A percentile compares a stretch with the other conserved stretches of the same genome.
These are phyloP conservation scores for Albugo candida DNA, from an alignment of 352 stramenopile genomes.

Conservation along the genomic window DNA sequence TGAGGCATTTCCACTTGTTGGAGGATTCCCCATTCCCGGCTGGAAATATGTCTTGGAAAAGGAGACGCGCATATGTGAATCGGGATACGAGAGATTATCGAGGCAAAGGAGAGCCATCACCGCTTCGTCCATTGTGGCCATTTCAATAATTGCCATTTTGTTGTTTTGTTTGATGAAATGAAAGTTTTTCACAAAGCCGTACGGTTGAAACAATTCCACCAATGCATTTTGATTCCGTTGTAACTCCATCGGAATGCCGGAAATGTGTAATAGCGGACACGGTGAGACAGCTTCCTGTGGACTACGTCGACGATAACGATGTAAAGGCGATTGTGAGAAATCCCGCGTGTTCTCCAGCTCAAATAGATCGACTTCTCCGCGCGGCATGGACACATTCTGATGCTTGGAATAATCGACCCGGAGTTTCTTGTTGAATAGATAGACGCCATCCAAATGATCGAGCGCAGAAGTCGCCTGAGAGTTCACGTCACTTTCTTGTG, in stretches of 20 bases:
- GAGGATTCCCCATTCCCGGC: not conserved
- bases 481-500: not conserved
- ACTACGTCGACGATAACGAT: conserved; percentile 53
- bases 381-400: conserved; percentile 58
- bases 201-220: conserved; percentile 40
- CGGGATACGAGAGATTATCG: conserved; percentile 50
- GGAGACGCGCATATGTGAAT: conserved; percentile 59
- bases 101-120: conserved; percentile 43
- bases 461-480: conserved; percentile 44
- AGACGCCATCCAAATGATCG: conserved; percentile 53
- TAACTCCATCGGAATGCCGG: conserved; percentile 44
- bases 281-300: conserved; percentile 40
- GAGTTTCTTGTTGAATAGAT: conserved; percentile 59
- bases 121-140: conserved; percentile 52
- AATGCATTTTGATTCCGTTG: conserved; percentile 41
- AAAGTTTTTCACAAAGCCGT: conserved; percentile 55
- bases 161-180: conserved; percentile 50
- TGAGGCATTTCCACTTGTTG: too few species aligned
- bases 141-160: conserved; percentile 64
- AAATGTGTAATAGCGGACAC: conserved; percentile 43
- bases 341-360: conserved; percentile 70
- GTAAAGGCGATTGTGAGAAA: conserved; percentile 47
- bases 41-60: conserved; percentile 46
- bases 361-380: conserved; percentile 54
- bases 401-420: conserved; percentile 74